Conservation (phyloP, 306 rosid genomes). For the Gastrolobium villosum region DNA sequence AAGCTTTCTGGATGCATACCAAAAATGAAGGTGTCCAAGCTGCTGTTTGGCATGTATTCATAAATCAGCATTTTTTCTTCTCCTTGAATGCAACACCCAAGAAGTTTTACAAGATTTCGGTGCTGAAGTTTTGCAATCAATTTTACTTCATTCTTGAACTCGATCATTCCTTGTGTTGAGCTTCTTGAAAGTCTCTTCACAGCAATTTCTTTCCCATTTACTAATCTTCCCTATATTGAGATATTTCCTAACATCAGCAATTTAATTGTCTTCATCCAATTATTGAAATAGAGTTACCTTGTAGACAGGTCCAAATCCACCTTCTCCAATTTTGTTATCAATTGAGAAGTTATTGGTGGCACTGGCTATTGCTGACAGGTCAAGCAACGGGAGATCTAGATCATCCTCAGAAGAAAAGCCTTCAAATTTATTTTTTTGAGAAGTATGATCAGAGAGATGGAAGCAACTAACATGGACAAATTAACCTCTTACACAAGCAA, state of each 20-base stretch:
- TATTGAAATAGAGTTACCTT: constrained; percentile 19
- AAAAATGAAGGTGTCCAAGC: constrained; percentile 39
- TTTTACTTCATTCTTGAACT: constrained; percentile 40
- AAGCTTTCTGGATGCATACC: too few relatives aligned
- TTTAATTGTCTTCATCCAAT: neutral
- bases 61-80: constrained; percentile 24
- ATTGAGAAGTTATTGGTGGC: constrained; percentile 26
- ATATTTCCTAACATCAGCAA: neutral
- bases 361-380: neutral
- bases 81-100: constrained; percentile 23
- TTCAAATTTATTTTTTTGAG: too few relatives aligned
- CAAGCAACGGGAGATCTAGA: constrained; percentile 41
- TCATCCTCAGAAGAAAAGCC: constrained; percentile 51
- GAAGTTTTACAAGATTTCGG: constrained; percentile 28
- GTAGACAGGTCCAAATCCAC: constrained; percentile 57
- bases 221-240: constrained; percentile 44
- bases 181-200: constrained; percentile 50
- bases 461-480: too few relatives aligned
- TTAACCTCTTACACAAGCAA: too few relatives aligned
- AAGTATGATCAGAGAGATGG: too few relatives aligned
- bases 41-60: constrained; percentile 40
- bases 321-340: constrained; percentile 25
- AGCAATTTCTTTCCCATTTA: constrained; percentile 45
- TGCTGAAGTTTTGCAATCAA: constrained; percentile 35
- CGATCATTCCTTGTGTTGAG: constrained; percentile 43